These are phyloP conservation scores for Aurifilum marmelostoma DNA, from an alignment of 2,329 filamentous ascomycete genomes.

Conservation along the genomic window DNA sequence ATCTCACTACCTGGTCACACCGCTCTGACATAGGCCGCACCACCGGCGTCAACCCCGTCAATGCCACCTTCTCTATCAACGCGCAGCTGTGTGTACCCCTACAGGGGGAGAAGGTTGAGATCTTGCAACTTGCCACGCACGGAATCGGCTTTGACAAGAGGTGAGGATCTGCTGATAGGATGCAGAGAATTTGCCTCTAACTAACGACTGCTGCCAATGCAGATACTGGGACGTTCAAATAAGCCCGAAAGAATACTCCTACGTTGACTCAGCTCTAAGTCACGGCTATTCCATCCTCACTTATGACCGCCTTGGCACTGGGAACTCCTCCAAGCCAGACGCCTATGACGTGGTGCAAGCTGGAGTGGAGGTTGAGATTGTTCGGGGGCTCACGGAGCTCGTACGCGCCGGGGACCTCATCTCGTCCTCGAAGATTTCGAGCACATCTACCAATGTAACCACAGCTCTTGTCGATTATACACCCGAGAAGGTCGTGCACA, in stretches of 20 bases:
- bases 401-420: constrained; percentile 40
- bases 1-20: constrained; percentile 31
- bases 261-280: constrained; percentile 40
- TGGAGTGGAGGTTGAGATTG: constrained; percentile 43
- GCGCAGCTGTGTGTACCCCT: constrained; percentile 33
- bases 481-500: constrained; percentile 38
- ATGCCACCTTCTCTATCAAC: constrained; percentile 31
- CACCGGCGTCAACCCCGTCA: constrained; percentile 25
- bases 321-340: constrained; percentile 41
- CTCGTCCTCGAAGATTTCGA: constrained; percentile 28
- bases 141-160: constrained; percentile 47
- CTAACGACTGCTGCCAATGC: neutral
- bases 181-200: too few species aligned
- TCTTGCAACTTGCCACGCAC: constrained; percentile 47
- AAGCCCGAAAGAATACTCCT: constrained; percentile 39
- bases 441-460: constrained; percentile 12
- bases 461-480: constrained; percentile 31
- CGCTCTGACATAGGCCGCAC: constrained; percentile 17
- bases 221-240: constrained; percentile 42
- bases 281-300: constrained; percentile 45
- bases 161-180: constrained; percentile 41
- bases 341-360: constrained; percentile 45
- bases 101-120: constrained; percentile 27
- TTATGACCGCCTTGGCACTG: constrained; percentile 44
- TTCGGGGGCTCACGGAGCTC: constrained; percentile 41